phyloP scores from a whole-genome alignment of 495 filamentous ascomycete genomes.

The Baudoinia panamericana region DNA sequence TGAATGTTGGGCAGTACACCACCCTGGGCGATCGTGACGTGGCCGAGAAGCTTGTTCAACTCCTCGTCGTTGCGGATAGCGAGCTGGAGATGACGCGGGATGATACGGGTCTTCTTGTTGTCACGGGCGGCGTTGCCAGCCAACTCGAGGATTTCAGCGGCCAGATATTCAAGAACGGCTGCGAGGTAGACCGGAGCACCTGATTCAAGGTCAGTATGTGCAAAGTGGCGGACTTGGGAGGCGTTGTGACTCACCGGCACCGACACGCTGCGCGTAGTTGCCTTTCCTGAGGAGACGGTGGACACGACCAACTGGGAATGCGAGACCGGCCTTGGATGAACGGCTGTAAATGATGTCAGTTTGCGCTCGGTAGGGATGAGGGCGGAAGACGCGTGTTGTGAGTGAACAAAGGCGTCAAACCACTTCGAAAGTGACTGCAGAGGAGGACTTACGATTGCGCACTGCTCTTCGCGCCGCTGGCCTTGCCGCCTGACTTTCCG shows the following conservation, averaged over 20 bases:
- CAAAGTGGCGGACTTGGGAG: neutral
- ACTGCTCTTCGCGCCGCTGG: slow-evolving; percentile 81
- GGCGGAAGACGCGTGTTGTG: slow-evolving; percentile 22
- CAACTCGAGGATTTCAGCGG: slow-evolving; percentile 96
- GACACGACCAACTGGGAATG: slow-evolving; percentile 98
- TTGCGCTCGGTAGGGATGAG: slow-evolving; percentile 23
- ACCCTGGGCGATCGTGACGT: slow-evolving; percentile 98
- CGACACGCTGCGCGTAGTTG: slow-evolving; percentile 99
- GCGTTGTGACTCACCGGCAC: slow-evolving; percentile 56
- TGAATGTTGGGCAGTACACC: slow-evolving; percentile 99
- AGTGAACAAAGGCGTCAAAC: slow-evolving; percentile 17
- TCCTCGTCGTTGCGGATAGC: slow-evolving; percentile 99
- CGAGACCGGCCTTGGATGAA: slow-evolving; percentile 97
- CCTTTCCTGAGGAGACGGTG: slow-evolving; percentile 99
- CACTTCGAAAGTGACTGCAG: slow-evolving; percentile 22
- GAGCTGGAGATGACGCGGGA: slow-evolving; percentile 96
- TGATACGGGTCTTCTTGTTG: slow-evolving; percentile 99
- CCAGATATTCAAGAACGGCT: slow-evolving; percentile 95
- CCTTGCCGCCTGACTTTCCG: slow-evolving; percentile 98
- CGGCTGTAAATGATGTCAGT: slow-evolving; percentile 48
- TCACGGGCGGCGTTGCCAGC: slow-evolving; percentile 97
- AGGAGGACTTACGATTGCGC: slow-evolving; percentile 73
- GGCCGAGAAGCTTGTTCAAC: slow-evolving; percentile 98
- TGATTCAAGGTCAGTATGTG: slow-evolving; percentile 29
- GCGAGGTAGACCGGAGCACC: slow-evolving; percentile 96